Conservation (phyloP, 108 stramenopile species). For the Cyclostephanos tholiformis region DNA sequence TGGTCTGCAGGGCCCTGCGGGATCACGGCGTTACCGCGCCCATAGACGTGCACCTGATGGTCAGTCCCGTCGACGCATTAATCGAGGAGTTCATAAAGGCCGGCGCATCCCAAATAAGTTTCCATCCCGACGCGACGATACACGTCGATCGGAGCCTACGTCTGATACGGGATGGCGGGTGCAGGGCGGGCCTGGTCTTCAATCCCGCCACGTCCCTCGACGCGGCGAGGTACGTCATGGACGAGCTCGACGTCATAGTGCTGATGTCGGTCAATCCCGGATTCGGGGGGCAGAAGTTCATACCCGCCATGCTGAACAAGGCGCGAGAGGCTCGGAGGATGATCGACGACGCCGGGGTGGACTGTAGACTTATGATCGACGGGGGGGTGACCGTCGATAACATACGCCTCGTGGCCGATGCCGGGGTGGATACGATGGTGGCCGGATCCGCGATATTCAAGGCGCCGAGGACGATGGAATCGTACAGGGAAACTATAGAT, state of each 20-base stretch:
- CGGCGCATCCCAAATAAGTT: conserved; percentile 98
- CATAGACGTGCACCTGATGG: conserved; percentile 99
- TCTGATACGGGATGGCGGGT: conserved; percentile 92
- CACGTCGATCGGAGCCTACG: conserved; percentile 97
- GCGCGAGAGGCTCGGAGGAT: conserved; percentile 93
- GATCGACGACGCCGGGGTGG: conserved; percentile 93
- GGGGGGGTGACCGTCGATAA: conserved; percentile 93
- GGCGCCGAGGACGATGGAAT: conserved; percentile 93
- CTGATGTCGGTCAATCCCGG: conserved; percentile 99
- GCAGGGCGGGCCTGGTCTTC: conserved; percentile 98
- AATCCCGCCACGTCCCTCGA: conserved; percentile 96
- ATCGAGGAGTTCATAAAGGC: conserved; percentile 95
- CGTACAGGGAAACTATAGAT: conserved; percentile 96
- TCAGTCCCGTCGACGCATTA: conserved; percentile 92
- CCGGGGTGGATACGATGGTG: conserved; percentile 99
- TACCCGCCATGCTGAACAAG: conserved; percentile 91
- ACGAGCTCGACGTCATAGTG: conserved; percentile 98
- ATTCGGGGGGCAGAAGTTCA: conserved; percentile 97
- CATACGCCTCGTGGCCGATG: conserved; percentile 95
- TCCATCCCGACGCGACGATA: conserved; percentile 97
- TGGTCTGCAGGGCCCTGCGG: conserved; percentile 98
- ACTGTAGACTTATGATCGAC: conserved; percentile 97
- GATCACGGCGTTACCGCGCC: conserved; percentile 98
- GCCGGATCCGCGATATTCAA: conserved; percentile 97
- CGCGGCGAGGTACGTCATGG: conserved; percentile 87